These are phyloP conservation scores for Closterium sp. DNA, from an alignment of 139 green algal species.

Conservation along the genomic window DNA sequence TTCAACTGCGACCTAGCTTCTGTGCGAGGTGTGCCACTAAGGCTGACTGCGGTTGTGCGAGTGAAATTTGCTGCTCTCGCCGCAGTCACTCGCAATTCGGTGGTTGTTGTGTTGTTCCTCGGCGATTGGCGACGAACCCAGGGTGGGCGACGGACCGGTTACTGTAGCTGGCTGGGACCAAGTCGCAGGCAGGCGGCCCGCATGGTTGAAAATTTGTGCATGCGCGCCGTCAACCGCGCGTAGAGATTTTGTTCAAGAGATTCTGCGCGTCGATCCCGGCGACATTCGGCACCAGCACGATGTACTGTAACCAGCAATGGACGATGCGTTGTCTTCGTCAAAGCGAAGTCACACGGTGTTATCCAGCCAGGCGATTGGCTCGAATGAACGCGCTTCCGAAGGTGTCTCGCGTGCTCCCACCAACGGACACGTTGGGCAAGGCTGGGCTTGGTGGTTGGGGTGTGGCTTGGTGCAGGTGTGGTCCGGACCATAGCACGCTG, in stretches of 20 bases:
- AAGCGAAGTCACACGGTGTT: too few relatives aligned
- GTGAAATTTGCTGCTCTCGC: not conserved
- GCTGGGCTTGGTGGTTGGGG: not conserved
- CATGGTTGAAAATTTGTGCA: not conserved
- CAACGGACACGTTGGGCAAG: not conserved
- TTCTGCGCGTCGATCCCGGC: not conserved
- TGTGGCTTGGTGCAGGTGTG: not conserved
- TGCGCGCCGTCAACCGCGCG: not conserved
- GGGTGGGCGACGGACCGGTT: not conserved
- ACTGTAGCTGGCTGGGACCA: not conserved
- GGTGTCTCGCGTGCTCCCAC: not conserved
- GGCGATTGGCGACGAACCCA: not conserved
- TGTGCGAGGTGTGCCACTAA: not conserved
- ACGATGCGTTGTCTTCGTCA: too few relatives aligned
- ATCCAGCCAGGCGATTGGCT: not conserved
- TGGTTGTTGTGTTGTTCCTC: not conserved
- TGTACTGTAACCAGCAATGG: not conserved
- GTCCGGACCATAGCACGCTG: too few relatives aligned
- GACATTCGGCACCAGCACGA: not conserved
- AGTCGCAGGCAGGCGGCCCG: not conserved
- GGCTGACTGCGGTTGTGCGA: not conserved
- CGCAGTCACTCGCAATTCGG: not conserved
- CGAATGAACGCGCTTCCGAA: not conserved
- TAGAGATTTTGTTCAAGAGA: not conserved
- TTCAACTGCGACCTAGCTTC: not conserved